A percentile compares a stretch with the other conserved stretches of the same genome.
These are phyloP conservation scores for Hymenoscyphus fructigenus DNA, from an alignment of 2,329 filamentous ascomycete species.

Conservation along the genomic window DNA sequence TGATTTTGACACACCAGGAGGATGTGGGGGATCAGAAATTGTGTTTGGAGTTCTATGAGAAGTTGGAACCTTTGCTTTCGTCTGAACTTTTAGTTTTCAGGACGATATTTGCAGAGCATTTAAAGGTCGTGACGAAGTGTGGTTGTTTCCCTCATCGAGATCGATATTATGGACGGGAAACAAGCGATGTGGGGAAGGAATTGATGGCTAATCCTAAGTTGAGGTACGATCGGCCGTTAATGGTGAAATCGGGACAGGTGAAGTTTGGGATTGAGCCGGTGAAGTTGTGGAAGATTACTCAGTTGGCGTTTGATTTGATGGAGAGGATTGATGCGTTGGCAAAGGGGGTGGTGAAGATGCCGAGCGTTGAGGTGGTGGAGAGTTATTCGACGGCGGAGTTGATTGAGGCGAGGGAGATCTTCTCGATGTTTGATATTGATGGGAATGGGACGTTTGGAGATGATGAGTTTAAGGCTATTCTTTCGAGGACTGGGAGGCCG, in stretches of 20 bases:
- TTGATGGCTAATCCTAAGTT: constrained; percentile 18
- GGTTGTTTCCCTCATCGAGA: constrained; percentile 15
- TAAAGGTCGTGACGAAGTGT: background rate
- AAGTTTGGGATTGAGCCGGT: constrained; percentile 17
- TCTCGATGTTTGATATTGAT: constrained; percentile 16
- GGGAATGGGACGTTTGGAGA: constrained; percentile 14
- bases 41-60: too few relatives aligned
- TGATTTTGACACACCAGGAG: too few relatives aligned
- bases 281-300: constrained; percentile 13
- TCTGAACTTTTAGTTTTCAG: too few relatives aligned
- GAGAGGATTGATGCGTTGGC: constrained; percentile 16
- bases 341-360: constrained; percentile 3
- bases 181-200: constrained; percentile 9
- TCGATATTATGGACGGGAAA: constrained; percentile 15
- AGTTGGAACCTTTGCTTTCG: too few relatives aligned
- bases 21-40: too few relatives aligned
- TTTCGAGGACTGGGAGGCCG: background rate
- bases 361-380: background rate
- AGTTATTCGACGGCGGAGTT: constrained; percentile 9
- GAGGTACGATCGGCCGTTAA: background rate
- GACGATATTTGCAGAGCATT: too few relatives aligned
- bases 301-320: constrained; percentile 14
- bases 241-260: constrained; percentile 12
- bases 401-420: constrained; percentile 14
- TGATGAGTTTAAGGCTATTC: constrained; percentile 12